Percentiles rank a stretch among this genome's conserved stretches.
phyloP scores from a whole-genome alignment of 2,329 filamentous ascomycete genomes.

The Verticillium nubilum region DNA sequence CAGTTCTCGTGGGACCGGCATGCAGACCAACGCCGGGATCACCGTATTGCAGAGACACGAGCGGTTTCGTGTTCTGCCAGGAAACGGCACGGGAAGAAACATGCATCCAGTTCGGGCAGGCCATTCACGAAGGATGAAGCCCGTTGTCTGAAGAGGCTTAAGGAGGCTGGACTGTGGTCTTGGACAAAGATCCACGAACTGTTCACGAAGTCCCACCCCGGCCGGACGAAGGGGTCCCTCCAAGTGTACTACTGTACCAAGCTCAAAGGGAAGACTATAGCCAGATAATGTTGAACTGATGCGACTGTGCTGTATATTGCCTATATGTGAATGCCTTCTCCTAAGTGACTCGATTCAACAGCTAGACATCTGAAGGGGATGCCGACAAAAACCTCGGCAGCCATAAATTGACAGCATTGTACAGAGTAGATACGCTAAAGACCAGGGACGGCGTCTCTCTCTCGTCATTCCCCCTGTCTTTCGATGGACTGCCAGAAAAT shows the following conservation, averaged over 20 bases:
- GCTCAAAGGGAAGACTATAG: not conserved
- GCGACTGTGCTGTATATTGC: no score
- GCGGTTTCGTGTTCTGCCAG: not conserved
- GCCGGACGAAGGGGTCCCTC: constrained; percentile 1
- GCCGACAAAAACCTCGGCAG: no score
- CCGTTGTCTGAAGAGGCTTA: constrained; percentile 1
- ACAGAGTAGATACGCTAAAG: no score
- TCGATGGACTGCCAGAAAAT: no score
- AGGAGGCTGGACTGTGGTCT: constrained; percentile 2
- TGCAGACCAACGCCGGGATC: not conserved
- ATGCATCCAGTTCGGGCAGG: not conserved
- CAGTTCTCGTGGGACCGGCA: constrained; percentile 3
- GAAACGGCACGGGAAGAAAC: not conserved
- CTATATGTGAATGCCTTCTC: no score
- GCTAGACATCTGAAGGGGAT: no score
- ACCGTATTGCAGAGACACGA: not conserved
- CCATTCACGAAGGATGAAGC: constrained; percentile 2
- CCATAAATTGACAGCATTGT: no score
- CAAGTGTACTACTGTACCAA: constrained; percentile 4
- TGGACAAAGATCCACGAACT: constrained; percentile 4
- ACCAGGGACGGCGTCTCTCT: no score
- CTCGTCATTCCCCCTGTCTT: no score
- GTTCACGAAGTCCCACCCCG: constrained; percentile 1
- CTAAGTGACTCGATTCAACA: no score
- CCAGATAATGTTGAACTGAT: no score